phyloP scores from a whole-genome alignment of 257 asterid species.

The Nicotiana attenuata region DNA sequence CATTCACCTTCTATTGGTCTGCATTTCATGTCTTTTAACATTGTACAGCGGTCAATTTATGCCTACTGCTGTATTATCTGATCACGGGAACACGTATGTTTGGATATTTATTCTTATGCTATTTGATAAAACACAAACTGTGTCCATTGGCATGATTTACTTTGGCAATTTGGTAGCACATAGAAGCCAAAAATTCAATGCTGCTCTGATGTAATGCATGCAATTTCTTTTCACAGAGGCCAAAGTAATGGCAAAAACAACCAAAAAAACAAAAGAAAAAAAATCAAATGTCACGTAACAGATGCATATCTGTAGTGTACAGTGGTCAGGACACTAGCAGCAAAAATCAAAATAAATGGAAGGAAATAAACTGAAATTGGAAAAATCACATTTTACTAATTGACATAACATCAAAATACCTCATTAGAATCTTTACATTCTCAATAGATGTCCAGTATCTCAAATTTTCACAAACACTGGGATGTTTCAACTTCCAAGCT shows the following conservation, averaged over 20 bases:
- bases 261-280: too few relatives aligned
- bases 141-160: not conserved
- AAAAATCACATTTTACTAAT: too few relatives aligned
- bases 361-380: too few relatives aligned
- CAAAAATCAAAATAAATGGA: too few relatives aligned
- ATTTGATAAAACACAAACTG: not conserved
- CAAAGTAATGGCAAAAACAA: not conserved
- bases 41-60: not conserved
- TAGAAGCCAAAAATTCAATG: not conserved
- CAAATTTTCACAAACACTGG: not conserved
- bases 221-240: not conserved
- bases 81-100: not conserved
- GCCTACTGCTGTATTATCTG: not conserved
- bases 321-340: too few relatives aligned
- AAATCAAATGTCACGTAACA: too few relatives aligned
- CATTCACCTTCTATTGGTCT: not conserved
- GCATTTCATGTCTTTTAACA: not conserved
- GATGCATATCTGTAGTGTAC: too few relatives aligned
- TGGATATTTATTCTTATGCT: not conserved
- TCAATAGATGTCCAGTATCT: not conserved
- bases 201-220: not conserved
- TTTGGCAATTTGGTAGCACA: not conserved
- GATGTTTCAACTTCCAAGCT: slow-evolving; percentile 6
- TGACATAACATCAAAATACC: too few relatives aligned
- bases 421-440: too few relatives aligned